Evolutionary conservation across 129 eudicot genomes (phyloP).

Genomic region (Tanacetum coccineum): DNA sequence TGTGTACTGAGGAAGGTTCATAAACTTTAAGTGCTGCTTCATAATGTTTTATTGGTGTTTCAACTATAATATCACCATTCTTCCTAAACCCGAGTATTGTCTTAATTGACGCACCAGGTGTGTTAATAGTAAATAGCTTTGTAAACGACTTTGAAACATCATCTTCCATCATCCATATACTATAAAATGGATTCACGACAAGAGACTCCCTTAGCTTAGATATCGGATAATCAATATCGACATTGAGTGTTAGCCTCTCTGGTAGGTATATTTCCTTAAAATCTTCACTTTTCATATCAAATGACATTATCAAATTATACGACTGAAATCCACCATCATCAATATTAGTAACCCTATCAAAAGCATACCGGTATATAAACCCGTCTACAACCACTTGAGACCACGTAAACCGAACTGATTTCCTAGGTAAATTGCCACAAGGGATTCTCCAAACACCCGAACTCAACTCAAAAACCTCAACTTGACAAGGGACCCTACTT

Average conservation of each 20-base stretch:
- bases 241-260: background rate
- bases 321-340: no score
- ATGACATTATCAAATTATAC: background rate
- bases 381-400: background rate
- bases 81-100: background rate
- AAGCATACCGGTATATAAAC: background rate
- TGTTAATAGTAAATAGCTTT: background rate
- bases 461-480: background rate
- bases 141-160: background rate
- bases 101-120: background rate
- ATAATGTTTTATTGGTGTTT: background rate
- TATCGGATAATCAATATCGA: background rate
- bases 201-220: conserved; percentile 1
- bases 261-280: background rate
- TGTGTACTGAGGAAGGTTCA: background rate
- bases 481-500: background rate
- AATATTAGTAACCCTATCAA: background rate
- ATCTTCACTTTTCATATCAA: background rate
- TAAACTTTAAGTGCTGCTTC: background rate
- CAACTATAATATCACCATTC: background rate
- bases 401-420: background rate
- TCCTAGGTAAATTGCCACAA: background rate
- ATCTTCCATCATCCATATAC: conserved; percentile 3
- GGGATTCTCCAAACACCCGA: background rate
- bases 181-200: background rate